Evolutionary conservation across 352 stramenopile species (phyloP).

Genomic region (Pythium phragmitis): DNA sequence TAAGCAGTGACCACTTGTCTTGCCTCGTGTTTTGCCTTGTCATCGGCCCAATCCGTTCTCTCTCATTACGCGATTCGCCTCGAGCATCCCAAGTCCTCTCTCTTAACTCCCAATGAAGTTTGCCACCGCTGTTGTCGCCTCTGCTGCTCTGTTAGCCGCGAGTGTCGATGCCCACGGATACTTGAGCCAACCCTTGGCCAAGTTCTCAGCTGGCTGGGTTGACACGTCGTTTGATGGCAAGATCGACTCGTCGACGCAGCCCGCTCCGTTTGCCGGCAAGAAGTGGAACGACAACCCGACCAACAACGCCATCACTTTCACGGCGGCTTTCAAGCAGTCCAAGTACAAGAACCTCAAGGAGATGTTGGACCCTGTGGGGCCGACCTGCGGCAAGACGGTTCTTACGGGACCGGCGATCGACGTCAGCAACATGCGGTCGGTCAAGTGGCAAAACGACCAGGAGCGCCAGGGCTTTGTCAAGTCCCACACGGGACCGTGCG

Average conservation of each 20-base stretch:
- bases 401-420: constrained; percentile 16
- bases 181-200: constrained; percentile 38
- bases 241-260: constrained; percentile 40
- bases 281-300: constrained; percentile 55
- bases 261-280: constrained; percentile 37
- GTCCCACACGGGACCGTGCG: constrained; percentile 25
- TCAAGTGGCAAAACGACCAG: constrained; percentile 42
- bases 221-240: constrained; percentile 38
- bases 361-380: constrained; percentile 25
- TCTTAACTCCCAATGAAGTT: constrained; percentile 1
- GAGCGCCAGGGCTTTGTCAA: constrained; percentile 45
- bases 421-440: constrained; percentile 24
- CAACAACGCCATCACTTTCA: constrained; percentile 38
- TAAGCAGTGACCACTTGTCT: too few species aligned
- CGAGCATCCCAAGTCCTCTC: background rate
- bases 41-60: background rate
- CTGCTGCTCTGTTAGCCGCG: constrained; percentile 15
- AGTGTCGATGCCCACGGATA: constrained; percentile 48
- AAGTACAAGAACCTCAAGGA: constrained; percentile 24
- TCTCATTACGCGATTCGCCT: constrained; percentile 7
- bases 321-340: constrained; percentile 23
- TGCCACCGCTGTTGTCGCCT: constrained; percentile 5
- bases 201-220: constrained; percentile 35
- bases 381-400: constrained; percentile 26
- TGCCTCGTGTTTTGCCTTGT: too few species aligned